Percentiles rank a stretch among this genome's conserved stretches.
Conservation (phyloP, 2,329 filamentous ascomycete genomes). For the Penicillium sclerotiorum region DNA sequence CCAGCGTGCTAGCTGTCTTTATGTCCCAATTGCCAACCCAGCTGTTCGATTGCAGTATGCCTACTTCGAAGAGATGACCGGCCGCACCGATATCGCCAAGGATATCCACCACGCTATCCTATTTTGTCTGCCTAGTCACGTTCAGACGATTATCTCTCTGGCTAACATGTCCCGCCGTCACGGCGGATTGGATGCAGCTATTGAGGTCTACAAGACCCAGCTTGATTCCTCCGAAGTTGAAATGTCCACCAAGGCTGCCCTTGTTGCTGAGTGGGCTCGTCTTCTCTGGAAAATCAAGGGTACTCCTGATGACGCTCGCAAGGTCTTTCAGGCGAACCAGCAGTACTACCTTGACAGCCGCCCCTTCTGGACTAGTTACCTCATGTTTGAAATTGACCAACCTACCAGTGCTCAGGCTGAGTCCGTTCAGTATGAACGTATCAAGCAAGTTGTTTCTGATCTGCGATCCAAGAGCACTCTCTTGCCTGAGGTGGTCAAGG, state of each 20-base stretch:
- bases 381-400: slow-evolving; percentile 86
- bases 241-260: slow-evolving; percentile 77
- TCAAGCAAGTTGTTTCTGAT: slow-evolving; percentile 78
- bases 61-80: slow-evolving; percentile 87
- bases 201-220: slow-evolving; percentile 78
- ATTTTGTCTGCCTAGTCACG: slow-evolving; percentile 72
- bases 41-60: slow-evolving; percentile 87
- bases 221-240: slow-evolving; percentile 74
- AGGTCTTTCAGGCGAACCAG: slow-evolving; percentile 79
- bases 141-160: slow-evolving; percentile 85
- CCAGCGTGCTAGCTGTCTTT: slow-evolving; percentile 79
- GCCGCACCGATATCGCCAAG: slow-evolving; percentile 73
- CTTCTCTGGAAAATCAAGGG: slow-evolving; percentile 88
- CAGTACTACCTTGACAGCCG: slow-evolving; percentile 83
- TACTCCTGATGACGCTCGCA: slow-evolving; percentile 75
- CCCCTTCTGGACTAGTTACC: slow-evolving; percentile 86
- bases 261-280: slow-evolving; percentile 86
- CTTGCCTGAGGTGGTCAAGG: slow-evolving; percentile 67
- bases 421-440: slow-evolving; percentile 66
- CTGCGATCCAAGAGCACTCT: slow-evolving; percentile 74
- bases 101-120: slow-evolving; percentile 85
- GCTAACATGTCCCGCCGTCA: slow-evolving; percentile 86
- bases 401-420: slow-evolving; percentile 69
- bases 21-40: slow-evolving; percentile 82
- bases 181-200: slow-evolving; percentile 78